These are phyloP conservation scores for Erysimum cheiranthoides DNA, from an alignment of 345 rosid genomes.

Conservation along the genomic window DNA sequence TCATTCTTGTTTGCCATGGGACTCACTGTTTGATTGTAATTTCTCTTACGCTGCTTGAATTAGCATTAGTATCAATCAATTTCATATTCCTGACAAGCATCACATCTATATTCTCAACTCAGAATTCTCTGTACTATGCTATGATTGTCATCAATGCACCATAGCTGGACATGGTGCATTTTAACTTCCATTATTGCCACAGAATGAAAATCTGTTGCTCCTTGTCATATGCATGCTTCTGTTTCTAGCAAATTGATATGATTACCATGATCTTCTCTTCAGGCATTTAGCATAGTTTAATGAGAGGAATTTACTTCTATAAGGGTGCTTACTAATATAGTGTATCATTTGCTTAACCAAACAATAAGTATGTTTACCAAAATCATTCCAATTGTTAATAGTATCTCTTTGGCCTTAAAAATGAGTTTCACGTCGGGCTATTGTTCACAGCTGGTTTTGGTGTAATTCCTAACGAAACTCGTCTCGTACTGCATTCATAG, in stretches of 20 bases:
- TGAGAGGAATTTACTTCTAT: background rate
- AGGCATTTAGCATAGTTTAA: background rate
- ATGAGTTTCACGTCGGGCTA: background rate
- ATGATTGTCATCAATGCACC: conserved; percentile 58
- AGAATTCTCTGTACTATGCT: conserved; percentile 52
- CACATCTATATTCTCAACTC: conserved; percentile 8
- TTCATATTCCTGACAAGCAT: background rate
- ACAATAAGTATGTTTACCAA: background rate
- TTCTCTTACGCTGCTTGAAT: background rate
- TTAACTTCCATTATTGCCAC: background rate
- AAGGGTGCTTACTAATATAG: background rate
- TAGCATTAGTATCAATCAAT: conserved; percentile 1
- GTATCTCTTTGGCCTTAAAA: background rate
- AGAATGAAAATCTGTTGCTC: background rate
- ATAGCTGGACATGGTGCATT: conserved; percentile 58
- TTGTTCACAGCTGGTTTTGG: conserved; percentile 6
- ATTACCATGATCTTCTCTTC: conserved; percentile 2
- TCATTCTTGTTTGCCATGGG: conserved; percentile 14
- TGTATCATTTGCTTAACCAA: background rate
- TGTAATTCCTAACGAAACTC: conserved; percentile 3
- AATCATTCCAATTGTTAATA: background rate
- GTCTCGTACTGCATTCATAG: conserved; percentile 14
- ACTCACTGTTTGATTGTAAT: background rate
- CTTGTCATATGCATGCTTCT: conserved; percentile 16
- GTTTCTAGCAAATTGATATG: conserved; percentile 1